Evolutionary conservation across 805 yeast genomes (phyloP), one percentile per base, ranked within the genome.

Genomic region (Ogataea paradorogensis): DNA sequence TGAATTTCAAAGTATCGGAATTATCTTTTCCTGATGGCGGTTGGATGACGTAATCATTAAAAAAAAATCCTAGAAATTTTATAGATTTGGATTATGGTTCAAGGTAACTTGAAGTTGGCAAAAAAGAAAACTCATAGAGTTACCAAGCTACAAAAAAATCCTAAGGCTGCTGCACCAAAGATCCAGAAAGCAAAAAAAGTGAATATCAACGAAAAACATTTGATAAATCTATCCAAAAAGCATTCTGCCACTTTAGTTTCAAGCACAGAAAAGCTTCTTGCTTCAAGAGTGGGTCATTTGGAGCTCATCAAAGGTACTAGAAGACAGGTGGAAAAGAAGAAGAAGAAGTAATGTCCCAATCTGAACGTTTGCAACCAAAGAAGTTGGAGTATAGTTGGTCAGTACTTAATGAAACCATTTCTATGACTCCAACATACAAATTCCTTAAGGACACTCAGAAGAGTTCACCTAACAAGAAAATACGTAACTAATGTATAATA

Each of bases 221-320:
- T 80, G 47, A 70, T 73, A 42, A 78, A 78, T 51, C 65, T 84
- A 42, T 67, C 73, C 35, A 82, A 80, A 59, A 69, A 72, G 28
- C 84, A 78, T 56, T 61, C 70, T 27, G 73, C 77, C 3, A 76
- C 70, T 51, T 77, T 69, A 59, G 70, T 65, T 34, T 57, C 77
- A 3, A 70, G 76, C 29, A 91, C 98, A 3, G 99, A 91, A 65
- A 88, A 79, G 65, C 71, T 88, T 42, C 78, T 91, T 51, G 82
- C 97, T 2, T 73, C 95, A 41, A 76, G 91, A 60, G 97, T 91
- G 7, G 99, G 99, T 18, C 98, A 91, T 62, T 72, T 91, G 54
- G 99, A 91, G 66, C 61, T 91, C 27, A 68, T 91, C 48, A 89
- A 86, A 62, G 99, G 99, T 11, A 81, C 93, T 7, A 80, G 97